phyloP scores from a whole-genome alignment of 371 early-diverging fungal species.

The Conidiobolus coronatus region DNA sequence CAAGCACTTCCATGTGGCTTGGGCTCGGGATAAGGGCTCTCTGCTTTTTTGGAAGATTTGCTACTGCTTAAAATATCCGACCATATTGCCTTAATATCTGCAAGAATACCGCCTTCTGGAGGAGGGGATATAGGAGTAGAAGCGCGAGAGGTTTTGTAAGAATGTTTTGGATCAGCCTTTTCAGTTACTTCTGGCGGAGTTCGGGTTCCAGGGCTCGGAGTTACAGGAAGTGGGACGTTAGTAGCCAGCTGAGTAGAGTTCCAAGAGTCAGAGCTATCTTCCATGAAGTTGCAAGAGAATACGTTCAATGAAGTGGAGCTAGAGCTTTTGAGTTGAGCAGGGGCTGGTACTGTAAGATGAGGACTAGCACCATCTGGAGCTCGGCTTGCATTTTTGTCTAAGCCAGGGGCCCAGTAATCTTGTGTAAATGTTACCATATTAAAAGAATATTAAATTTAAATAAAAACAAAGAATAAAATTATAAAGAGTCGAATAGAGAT shows the following conservation, averaged over 20 bases:
- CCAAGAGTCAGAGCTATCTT: neutral
- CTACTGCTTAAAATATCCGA: neutral
- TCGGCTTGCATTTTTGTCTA: constrained; percentile 18
- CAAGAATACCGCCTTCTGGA: too few species aligned
- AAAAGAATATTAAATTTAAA: too few species aligned
- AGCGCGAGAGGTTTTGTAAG: constrained; percentile 1
- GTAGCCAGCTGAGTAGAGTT: neutral
- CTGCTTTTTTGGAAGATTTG: neutral
- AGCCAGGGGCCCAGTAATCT: constrained; percentile 20
- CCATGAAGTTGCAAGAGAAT: neutral
- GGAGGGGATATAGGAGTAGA: neutral
- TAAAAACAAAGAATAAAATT: too few species aligned
- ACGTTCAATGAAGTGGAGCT: constrained; percentile 4
- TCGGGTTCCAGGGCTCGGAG: too few species aligned
- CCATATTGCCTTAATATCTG: too few species aligned
- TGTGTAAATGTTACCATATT: constrained; percentile 18
- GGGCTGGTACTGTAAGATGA: constrained; percentile 6
- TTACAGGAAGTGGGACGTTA: too few species aligned
- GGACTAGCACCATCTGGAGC: constrained; percentile 5
- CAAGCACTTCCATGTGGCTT: neutral
- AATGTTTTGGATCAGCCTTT: constrained; percentile 3
- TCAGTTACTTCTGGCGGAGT: too few species aligned
- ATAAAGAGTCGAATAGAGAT: too few species aligned
- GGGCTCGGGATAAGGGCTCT: neutral
- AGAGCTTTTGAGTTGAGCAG: neutral